Conservation (phyloP, 1,284 basidiomycete species). For the Cutaneotrichosporon cavernicola region DNA sequence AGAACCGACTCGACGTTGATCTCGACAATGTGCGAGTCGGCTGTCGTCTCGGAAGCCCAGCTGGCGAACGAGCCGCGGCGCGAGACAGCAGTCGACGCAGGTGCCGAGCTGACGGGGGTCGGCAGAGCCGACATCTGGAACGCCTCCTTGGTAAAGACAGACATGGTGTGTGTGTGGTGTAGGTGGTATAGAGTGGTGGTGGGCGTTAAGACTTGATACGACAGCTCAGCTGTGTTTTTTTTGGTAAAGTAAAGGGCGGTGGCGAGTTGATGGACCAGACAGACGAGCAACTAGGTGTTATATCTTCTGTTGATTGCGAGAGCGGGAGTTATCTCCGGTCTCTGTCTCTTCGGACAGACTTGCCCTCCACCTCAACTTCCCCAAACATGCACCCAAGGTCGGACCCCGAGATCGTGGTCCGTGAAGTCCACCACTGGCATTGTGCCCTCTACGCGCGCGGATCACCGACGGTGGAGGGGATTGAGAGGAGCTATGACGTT, state of each 20-base stretch:
- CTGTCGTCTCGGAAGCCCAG: slow-evolving; percentile 66
- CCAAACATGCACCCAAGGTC: background rate
- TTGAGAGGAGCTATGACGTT: background rate
- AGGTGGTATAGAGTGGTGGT: background rate
- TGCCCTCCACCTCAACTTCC: background rate
- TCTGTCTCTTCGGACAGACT: background rate
- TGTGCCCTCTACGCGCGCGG: background rate
- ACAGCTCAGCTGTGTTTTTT: slow-evolving; percentile 8
- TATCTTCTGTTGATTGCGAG: background rate
- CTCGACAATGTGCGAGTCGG: slow-evolving; percentile 59
- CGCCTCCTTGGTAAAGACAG: slow-evolving; percentile 53
- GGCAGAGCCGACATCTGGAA: slow-evolving; percentile 53
- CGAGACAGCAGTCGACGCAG: slow-evolving; percentile 37
- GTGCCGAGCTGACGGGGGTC: slow-evolving; percentile 36
- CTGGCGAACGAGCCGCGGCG: slow-evolving; percentile 41
- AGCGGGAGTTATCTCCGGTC: background rate
- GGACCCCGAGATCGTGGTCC: slow-evolving; percentile 1
- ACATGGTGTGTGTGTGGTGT: slow-evolving; percentile 47
- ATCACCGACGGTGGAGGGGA: background rate
- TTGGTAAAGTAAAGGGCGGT: background rate
- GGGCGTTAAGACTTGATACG: slow-evolving; percentile 1
- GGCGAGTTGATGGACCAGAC: slow-evolving; percentile 7
- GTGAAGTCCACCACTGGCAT: background rate
- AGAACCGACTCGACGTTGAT: slow-evolving; percentile 53
- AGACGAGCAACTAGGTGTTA: background rate